Base-by-base conservation (phyloP, 805 yeast genomes). In the Cyberlindnera samutprakarnensis region DNA sequence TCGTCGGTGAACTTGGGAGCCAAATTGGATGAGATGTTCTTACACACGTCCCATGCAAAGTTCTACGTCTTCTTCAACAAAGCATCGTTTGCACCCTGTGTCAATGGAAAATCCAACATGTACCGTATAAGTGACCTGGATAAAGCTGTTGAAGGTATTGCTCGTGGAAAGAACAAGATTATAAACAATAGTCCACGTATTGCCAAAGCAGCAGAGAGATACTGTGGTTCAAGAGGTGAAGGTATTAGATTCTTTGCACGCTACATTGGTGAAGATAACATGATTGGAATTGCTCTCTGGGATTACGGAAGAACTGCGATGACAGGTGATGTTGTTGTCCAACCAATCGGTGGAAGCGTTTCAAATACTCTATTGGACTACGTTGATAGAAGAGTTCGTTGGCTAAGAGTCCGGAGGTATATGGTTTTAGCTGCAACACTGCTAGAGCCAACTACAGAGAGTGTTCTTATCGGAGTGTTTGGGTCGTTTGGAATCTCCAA, bases 281-380 rank as follows among this genome's bases (percentile, higher is more conserved):
- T 85, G 94, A 86, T 86, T 40, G 94, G 84, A 5, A 85, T 83
- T 30, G 83, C 86, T 1, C 51, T 86, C 13, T 86, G 95, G 95
- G 74, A 75, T 30, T 44, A 36, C 16, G 77, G 82, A 16, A 62
- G 87, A 42, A 83, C 94, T 0, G 87, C 80, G 0, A 64, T 85
- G 66, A 78, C 90, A 1, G 75, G 81, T 2, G 95, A 86, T 51
- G 69, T 75, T 28, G 95, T 77, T 2, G 57, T 83, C 4, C 96
- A 86, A 51, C 95, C 95, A 0, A 55, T 75, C 15, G 66, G 66
- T 18, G 61, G 57, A 18, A 62, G 57, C 33, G 51, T 62, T 11
- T 43, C 40, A 15, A 51, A 49, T 21, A 61, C 59, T 1, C 46
- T 75, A 10, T 42, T 47, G 26, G 84, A 80, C 41, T 86, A 81